phyloP scores from a whole-genome alignment of 2,329 filamentous ascomycete species.

The Botrytis fragariae region DNA sequence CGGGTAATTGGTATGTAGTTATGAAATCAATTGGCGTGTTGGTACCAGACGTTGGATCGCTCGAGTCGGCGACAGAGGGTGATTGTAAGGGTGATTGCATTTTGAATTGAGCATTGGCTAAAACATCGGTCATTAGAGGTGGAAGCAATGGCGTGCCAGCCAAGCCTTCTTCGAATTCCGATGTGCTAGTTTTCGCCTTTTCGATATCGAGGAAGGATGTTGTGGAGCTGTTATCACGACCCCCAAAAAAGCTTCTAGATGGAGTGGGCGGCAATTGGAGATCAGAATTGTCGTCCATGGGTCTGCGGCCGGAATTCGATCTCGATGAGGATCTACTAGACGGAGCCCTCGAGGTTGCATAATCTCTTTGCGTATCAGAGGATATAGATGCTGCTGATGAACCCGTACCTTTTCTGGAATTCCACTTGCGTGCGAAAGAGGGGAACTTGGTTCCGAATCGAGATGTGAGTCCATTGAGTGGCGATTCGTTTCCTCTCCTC shows the following conservation, averaged over 20 bases:
- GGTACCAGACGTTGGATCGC: constrained; percentile 41
- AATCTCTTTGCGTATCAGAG: constrained; percentile 31
- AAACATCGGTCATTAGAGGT: constrained; percentile 63
- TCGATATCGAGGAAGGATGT: constrained; percentile 50
- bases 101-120: constrained; percentile 49
- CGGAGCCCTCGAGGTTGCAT: constrained; percentile 53
- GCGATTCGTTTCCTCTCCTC: constrained; percentile 56
- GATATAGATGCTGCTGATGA: constrained; percentile 26
- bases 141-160: constrained; percentile 83
- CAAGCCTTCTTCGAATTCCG: constrained; percentile 57
- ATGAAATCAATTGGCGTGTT: constrained; percentile 45
- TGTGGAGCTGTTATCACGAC: constrained; percentile 48
- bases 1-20: constrained; percentile 44
- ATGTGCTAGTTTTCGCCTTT: constrained; percentile 48
- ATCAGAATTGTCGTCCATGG: constrained; percentile 47
- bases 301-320: constrained; percentile 56
- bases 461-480: constrained; percentile 60
- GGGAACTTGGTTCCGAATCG: constrained; percentile 61
- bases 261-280: constrained; percentile 59
- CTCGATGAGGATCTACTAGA: constrained; percentile 80
- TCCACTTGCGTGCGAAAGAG: constrained; percentile 54
- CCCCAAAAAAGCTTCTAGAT: constrained; percentile 61
- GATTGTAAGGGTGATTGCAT: constrained; percentile 83
- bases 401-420: constrained; percentile 46
- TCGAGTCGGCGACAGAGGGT: constrained; percentile 66